These are phyloP conservation scores for Cystobasidiaceae sp. DNA, from an alignment of 1,284 basidiomycete species.

Conservation along the genomic window DNA sequence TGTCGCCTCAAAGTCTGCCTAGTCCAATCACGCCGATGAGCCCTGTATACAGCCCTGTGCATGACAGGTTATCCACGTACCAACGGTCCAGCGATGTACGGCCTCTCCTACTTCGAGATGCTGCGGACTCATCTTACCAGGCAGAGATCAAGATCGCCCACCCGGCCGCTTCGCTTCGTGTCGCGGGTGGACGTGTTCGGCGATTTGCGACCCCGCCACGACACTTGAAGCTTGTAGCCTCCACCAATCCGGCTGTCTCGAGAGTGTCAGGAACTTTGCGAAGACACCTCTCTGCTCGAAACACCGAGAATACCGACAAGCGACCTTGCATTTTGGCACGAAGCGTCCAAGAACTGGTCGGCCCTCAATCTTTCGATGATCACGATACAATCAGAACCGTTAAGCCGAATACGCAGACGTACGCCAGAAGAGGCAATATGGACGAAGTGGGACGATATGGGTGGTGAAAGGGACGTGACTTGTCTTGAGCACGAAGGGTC, in stretches of 20 bases:
- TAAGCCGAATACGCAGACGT: neutral
- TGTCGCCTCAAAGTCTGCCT: neutral
- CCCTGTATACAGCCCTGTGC: neutral
- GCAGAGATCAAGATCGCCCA: neutral
- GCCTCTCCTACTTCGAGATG: neutral
- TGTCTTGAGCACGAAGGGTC: neutral
- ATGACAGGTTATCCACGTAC: neutral
- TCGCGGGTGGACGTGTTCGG: neutral
- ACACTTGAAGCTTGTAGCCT: neutral
- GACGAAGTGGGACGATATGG: slow-evolving; percentile 12
- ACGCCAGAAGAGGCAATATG: neutral
- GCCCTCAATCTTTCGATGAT: neutral
- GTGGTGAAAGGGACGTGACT: neutral
- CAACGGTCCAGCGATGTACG: neutral
- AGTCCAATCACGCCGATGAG: slow-evolving; percentile 7
- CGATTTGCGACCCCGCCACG: slow-evolving; percentile 10
- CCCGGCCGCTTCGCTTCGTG: neutral
- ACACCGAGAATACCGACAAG: slow-evolving; percentile 1
- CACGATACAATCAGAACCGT: neutral
- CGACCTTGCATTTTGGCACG: neutral
- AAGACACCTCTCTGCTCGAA: neutral
- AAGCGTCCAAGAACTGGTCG: slow-evolving; percentile 22
- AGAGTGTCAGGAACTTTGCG: neutral
- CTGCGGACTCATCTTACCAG: too few relatives aligned
- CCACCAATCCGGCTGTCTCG: neutral